A percentile compares a stretch with the other conserved stretches of the same genome.
Evolutionary conservation across 2,329 filamentous ascomycete genomes (phyloP).

Genomic region (Ophiostoma ulmi): DNA sequence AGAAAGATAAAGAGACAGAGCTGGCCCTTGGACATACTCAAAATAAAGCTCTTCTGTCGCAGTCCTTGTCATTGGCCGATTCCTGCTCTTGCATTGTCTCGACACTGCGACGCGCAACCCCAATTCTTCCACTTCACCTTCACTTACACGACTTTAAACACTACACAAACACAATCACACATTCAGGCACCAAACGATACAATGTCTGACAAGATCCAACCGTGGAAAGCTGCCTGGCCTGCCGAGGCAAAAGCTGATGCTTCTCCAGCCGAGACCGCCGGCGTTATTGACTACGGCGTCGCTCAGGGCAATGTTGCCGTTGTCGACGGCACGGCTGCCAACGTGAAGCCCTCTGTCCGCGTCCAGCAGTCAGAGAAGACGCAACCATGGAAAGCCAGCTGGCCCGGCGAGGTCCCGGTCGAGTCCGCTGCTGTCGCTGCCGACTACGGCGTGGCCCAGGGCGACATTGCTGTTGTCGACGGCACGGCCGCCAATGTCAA

Average conservation of each 20-base stretch:
- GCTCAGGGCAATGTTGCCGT: slow-evolving; percentile 21
- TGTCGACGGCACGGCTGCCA: slow-evolving; percentile 25
- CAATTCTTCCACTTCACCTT: neutral
- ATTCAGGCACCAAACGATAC: neutral
- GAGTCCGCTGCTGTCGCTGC: neutral
- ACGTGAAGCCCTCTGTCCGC: slow-evolving; percentile 23
- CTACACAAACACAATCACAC: neutral
- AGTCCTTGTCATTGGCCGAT: neutral
- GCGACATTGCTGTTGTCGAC: slow-evolving; percentile 23
- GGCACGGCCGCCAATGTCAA: slow-evolving; percentile 26
- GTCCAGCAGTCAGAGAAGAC: slow-evolving; percentile 20
- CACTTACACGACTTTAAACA: neutral
- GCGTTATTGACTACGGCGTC: slow-evolving; percentile 21
- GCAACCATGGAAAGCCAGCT: slow-evolving; percentile 26
- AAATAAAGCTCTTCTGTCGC: neutral
- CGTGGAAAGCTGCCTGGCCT: slow-evolving; percentile 26
- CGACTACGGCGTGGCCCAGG: slow-evolving; percentile 23
- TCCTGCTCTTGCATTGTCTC: neutral
- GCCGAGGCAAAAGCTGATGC: neutral
- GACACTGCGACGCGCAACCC: neutral
- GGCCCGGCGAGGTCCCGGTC: slow-evolving; percentile 14
- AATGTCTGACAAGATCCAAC: slow-evolving; percentile 25
- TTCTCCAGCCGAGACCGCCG: neutral
- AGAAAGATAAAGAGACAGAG: neutral
- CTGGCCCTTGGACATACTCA: neutral